phyloP scores from a whole-genome alignment of 1,284 basidiomycete genomes.

The Apiotrichum veenhuisii region DNA sequence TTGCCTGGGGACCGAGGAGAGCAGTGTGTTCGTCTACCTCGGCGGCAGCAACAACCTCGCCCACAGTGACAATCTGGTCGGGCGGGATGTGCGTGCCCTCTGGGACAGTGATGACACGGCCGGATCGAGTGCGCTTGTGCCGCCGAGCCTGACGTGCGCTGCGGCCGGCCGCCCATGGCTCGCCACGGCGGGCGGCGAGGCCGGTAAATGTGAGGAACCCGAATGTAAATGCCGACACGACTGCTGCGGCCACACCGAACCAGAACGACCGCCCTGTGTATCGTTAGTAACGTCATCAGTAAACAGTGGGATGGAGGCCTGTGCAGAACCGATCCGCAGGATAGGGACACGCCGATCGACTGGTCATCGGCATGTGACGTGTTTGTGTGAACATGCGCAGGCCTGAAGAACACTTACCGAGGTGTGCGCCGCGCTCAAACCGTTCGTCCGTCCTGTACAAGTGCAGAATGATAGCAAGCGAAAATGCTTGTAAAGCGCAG shows the following conservation, averaged over 20 bases:
- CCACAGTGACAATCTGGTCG: conserved; percentile 39
- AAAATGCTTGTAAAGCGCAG: conserved; percentile 39
- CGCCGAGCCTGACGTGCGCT: conserved; percentile 38
- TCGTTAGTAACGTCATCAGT: background rate
- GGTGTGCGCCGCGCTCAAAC: conserved; percentile 39
- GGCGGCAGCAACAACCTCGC: conserved; percentile 37
- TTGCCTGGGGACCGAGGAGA: conserved; percentile 22
- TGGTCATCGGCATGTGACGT: no score
- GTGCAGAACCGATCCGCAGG: no score
- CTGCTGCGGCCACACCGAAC: conserved; percentile 43
- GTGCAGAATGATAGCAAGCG: conserved; percentile 43
- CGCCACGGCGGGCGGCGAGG: conserved; percentile 46
- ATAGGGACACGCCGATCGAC: no score
- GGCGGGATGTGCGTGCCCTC: conserved; percentile 38
- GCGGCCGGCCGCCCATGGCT: conserved; percentile 48
- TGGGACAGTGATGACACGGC: conserved; percentile 43
- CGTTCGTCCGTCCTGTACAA: conserved; percentile 44
- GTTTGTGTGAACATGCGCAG: no score
- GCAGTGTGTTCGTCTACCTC: conserved; percentile 37
- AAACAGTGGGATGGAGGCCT: no score
- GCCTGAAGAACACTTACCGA: conserved; percentile 28
- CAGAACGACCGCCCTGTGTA: conserved; percentile 38
- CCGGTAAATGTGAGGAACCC: conserved; percentile 45
- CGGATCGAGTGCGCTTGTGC: conserved; percentile 46
- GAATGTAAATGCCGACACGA: conserved; percentile 36